Evolutionary conservation across 2,329 filamentous ascomycete species (phyloP).

Genomic region (Fusarium goolgardi): DNA sequence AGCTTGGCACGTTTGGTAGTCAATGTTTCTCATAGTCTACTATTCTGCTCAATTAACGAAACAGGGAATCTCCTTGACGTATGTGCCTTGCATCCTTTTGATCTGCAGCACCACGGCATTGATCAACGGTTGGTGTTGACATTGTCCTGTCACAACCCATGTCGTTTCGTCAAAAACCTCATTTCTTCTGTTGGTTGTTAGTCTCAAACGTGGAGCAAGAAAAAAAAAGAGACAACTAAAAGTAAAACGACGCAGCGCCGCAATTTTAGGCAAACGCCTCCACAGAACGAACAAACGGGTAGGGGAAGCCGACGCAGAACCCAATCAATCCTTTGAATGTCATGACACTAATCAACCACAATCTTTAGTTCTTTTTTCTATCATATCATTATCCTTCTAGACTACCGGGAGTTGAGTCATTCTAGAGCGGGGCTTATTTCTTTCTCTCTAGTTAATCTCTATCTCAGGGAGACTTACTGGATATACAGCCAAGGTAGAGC

Average conservation of each 20-base stretch:
- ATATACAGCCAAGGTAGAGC: neutral
- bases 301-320: constrained; percentile 7
- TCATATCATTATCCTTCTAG: constrained; percentile 12
- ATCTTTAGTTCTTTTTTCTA: constrained; percentile 7
- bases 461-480: neutral
- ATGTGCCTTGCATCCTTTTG: constrained; percentile 35
- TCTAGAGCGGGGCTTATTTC: constrained; percentile 17
- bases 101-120: constrained; percentile 20
- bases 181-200: constrained; percentile 18
- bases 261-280: constrained; percentile 45
- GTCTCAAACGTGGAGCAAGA: constrained; percentile 19
- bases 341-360: constrained; percentile 11
- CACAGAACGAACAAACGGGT: constrained; percentile 20
- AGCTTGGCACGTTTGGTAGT: constrained; percentile 19
- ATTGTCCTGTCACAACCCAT: neutral
- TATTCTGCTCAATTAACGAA: neutral
- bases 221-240: constrained; percentile 2
- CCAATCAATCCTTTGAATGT: constrained; percentile 16
- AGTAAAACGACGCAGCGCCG: constrained; percentile 16
- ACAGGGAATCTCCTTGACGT: constrained; percentile 12
- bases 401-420: constrained; percentile 25
- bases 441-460: neutral
- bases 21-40: neutral
- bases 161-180: constrained; percentile 4
- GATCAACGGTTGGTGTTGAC: neutral